Percentiles rank a stretch among this genome's conserved stretches.
These are phyloP conservation scores for Pelargonium nanum DNA, from an alignment of 345 rosid species.

Conservation along the genomic window DNA sequence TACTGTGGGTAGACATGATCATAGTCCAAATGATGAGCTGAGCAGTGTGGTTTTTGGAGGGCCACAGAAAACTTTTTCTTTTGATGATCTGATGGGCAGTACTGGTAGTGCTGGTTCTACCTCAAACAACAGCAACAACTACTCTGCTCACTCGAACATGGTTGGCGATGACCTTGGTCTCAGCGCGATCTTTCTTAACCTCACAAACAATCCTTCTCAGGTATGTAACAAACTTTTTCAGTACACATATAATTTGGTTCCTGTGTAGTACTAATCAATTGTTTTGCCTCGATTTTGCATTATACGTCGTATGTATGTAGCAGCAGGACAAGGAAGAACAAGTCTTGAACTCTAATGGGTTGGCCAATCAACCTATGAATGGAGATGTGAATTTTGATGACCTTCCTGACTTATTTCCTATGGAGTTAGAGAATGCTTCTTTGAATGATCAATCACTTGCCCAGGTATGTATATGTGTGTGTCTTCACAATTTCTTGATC, in stretches of 20 bases:
- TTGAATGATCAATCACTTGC: conserved; percentile 9
- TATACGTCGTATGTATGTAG: conserved; percentile 5
- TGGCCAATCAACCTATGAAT: neutral
- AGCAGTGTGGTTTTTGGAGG: neutral
- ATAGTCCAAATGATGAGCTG: too few relatives aligned
- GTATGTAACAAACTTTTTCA: neutral
- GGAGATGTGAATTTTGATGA: conserved; percentile 4
- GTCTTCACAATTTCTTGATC: neutral
- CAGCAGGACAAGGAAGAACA: conserved; percentile 3
- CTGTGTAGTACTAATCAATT: too few relatives aligned
- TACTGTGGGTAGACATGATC: too few relatives aligned
- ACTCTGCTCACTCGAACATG: too few relatives aligned
- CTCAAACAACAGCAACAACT: too few relatives aligned
- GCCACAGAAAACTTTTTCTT: neutral
- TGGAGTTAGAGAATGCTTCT: neutral
- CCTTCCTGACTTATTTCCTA: neutral
- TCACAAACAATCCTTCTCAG: neutral
- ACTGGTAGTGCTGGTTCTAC: neutral
- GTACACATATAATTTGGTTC: neutral
- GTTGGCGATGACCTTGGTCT: neutral
- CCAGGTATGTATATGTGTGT: conserved; percentile 12
- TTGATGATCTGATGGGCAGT: neutral
- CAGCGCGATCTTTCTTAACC: neutral
- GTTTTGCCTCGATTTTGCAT: too few relatives aligned
- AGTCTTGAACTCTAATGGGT: neutral